phyloP scores from a whole-genome alignment of 768 basidiomycete genomes.

The Suillus subluteus region DNA sequence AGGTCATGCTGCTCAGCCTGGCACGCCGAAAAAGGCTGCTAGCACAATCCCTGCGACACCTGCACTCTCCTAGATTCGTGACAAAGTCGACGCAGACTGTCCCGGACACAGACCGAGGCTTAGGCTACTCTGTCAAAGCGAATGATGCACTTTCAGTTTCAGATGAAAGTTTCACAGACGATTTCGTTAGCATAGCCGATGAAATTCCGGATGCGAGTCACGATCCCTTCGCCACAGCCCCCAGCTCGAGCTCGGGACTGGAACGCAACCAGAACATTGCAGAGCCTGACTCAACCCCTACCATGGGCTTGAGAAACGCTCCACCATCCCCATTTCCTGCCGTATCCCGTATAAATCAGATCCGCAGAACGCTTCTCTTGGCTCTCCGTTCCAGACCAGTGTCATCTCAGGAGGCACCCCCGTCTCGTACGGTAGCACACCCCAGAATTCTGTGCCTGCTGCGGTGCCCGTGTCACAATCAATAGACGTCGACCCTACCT shows the following conservation, averaged over 20 bases:
- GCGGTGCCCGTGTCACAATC: slow-evolving; percentile 4
- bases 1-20: background rate
- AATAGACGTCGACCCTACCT: background rate
- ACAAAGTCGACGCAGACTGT: slow-evolving; percentile 16
- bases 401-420: slow-evolving; percentile 4
- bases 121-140: slow-evolving; percentile 9
- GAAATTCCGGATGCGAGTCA: background rate
- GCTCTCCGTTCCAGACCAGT: slow-evolving; percentile 18
- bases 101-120: slow-evolving; percentile 10
- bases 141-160: slow-evolving; percentile 2
- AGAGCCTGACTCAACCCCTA: background rate
- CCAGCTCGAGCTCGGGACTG: background rate
- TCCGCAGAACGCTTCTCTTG: background rate
- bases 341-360: background rate
- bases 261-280: background rate
- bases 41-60: slow-evolving; percentile 23
- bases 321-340: background rate
- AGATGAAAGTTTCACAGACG: background rate
- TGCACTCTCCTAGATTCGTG: slow-evolving; percentile 19
- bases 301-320: background rate
- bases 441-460: slow-evolving; percentile 9
- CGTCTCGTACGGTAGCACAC: slow-evolving; percentile 9
- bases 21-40: slow-evolving; percentile 14
- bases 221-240: background rate
- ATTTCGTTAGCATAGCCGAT: background rate